Evolutionary conservation across 75 land plant species (phyloP).

Genomic region (Cryptomeria japonica): DNA sequence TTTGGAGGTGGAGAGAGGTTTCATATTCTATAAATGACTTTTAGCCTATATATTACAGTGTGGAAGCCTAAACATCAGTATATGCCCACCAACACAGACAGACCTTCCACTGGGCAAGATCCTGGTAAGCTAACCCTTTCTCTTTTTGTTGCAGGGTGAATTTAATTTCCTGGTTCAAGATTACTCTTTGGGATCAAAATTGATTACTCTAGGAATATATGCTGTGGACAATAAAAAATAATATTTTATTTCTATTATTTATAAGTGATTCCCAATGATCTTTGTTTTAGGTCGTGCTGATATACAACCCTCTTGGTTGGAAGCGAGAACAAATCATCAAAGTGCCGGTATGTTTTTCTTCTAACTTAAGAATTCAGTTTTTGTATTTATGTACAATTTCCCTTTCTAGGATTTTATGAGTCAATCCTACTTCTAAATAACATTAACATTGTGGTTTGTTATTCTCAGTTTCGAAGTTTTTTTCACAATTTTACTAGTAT

Average conservation of each 20-base stretch:
- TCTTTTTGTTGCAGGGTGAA: neutral
- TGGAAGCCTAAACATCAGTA: constrained; percentile 77
- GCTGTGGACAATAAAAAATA: neutral
- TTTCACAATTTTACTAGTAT: neutral
- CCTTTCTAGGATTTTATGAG: neutral
- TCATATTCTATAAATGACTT: neutral
- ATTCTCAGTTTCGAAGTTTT: neutral
- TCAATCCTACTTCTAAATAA: neutral
- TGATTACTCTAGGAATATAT: neutral
- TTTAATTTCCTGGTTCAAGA: neutral
- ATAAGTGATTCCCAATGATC: neutral
- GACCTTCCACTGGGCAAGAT: constrained; percentile 53
- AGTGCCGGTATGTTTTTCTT: constrained; percentile 46
- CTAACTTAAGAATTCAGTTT: neutral
- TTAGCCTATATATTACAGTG: constrained; percentile 51
- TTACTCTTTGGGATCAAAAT: neutral
- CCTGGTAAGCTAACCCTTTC: constrained; percentile 42
- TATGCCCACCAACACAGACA: constrained; percentile 82
- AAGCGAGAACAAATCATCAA: constrained; percentile 42
- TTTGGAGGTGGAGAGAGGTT: neutral
- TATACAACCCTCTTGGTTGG: constrained; percentile 79
- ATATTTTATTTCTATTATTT: neutral
- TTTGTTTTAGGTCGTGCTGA: constrained; percentile 62
- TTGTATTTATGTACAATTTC: neutral
- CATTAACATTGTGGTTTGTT: neutral